Conservation (phyloP, 257 asterid species). For the Solanum microdontum region DNA sequence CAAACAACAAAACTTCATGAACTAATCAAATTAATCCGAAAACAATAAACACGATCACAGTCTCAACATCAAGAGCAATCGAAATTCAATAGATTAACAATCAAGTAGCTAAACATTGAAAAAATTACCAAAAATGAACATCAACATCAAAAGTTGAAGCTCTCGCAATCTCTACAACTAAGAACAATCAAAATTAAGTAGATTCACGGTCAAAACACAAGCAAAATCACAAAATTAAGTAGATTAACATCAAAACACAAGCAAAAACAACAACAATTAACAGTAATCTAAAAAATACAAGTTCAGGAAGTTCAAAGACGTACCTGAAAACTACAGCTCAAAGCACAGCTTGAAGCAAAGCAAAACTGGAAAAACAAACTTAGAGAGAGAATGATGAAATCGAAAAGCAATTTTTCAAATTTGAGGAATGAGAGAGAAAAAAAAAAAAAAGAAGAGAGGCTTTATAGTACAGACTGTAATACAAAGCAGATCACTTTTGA, state of each 20-base stretch:
- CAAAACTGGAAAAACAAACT: not conserved
- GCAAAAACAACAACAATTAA: not conserved
- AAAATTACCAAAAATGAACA: not conserved
- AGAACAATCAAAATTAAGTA: not conserved
- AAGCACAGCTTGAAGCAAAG: not conserved
- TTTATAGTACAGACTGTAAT: not conserved
- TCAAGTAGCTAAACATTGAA: not conserved
- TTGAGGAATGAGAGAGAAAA: constrained; percentile 3
- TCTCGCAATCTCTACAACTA: not conserved
- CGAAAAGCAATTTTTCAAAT: not conserved
- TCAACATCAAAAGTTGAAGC: not conserved
- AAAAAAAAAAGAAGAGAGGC: not conserved
- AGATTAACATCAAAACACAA: not conserved
- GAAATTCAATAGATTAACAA: not conserved
- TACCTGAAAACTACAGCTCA: constrained; percentile 9
- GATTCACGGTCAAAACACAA: not conserved
- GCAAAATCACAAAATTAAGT: not conserved
- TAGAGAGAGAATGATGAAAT: not conserved
- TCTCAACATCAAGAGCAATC: not conserved
- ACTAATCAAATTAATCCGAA: not conserved
- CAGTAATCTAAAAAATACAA: not conserved
- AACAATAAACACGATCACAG: not conserved
- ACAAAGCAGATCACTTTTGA: not conserved
- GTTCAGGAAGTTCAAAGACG: not conserved
- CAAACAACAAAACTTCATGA: not conserved